Evolutionary conservation across 208 protist genomes (phyloP), one percentile per base, ranked within the genome.

Genomic region (Acanthamoeba culbertsoni): DNA sequence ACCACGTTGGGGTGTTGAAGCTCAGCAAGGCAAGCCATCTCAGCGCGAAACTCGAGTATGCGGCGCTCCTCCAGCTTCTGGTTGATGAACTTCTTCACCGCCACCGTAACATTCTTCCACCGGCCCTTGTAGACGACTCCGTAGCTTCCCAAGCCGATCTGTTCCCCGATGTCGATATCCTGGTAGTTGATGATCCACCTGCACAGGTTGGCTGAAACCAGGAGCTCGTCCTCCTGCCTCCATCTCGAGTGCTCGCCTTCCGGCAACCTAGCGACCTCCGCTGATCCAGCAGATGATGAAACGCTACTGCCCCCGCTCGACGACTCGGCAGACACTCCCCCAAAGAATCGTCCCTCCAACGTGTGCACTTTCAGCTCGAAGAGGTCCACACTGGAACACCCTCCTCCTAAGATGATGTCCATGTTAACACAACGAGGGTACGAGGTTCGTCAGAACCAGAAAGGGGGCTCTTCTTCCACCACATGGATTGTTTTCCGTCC

Each of bases 21-120:
- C 8, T 89, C 31, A 33, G 51, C 42, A 51, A 89, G 43, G 45
- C 57, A 42, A 23, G 79, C 79, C 43, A 89, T 63, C 86, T 92
- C 86, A 28, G 53, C 62, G 10, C 62, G 37, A 42, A 92, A 92
- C 45, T 92, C 86, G 62, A 77, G 35, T 26, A 92, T 45, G 59
- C 59, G 37, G n/a, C 46, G 37, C n/a, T 92, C 86, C 37, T 92
- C 86, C 14, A 92, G 0, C 59, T 48, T 53, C 40, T 92, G 86
- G 31, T 77, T 68, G 37, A 77, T 77, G 86, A 92, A 77, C 63
- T 92, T 92, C 86, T 92, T 92, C 4, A 92, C 59, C 12, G 59
- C 86, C 86, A 92, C 86, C 31, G 71, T 42, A 18, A 92, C 23
- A n/a, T 31, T 46, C 45, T 55, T 68, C 59, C 86, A 92, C 43